Conservation (phyloP, 1,139 yeast genomes). For the Debaryomyces subglobosus region DNA sequence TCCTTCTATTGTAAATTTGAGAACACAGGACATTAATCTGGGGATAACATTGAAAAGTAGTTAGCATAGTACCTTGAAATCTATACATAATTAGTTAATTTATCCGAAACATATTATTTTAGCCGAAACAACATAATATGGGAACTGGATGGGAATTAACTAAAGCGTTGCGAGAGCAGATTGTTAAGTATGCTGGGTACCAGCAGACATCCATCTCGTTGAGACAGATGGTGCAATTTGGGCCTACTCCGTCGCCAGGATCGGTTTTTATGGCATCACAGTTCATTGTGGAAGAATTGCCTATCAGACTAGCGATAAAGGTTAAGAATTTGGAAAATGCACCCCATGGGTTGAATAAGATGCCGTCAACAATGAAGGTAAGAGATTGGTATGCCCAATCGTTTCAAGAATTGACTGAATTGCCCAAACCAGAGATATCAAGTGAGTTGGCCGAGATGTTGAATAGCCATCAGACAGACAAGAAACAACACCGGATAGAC, state of each 20-base stretch:
- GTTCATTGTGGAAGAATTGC: constrained; percentile 84
- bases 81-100: not conserved
- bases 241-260: constrained; percentile 76
- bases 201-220: constrained; percentile 86
- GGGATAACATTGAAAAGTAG: constrained; percentile 3
- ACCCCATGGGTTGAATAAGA: constrained; percentile 71
- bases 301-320: constrained; percentile 82
- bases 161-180: constrained; percentile 39
- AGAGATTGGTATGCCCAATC: constrained; percentile 92
- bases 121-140: constrained; percentile 22
- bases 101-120: not conserved
- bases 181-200: constrained; percentile 63
- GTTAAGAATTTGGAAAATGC: constrained; percentile 83
- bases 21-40: constrained; percentile 6
- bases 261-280: constrained; percentile 81
- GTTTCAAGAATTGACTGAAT: constrained; percentile 73
- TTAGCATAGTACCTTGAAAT: not conserved
- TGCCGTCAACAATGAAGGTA: constrained; percentile 77
- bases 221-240: constrained; percentile 93
- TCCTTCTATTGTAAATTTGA: not conserved
- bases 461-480: constrained; percentile 12
- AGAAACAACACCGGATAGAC: not conserved
- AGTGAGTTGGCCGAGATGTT: constrained; percentile 42
- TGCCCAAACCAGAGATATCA: constrained; percentile 52
- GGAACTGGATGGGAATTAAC: constrained; percentile 53